Evolutionary conservation across 352 stramenopile species (phyloP).

Genomic region (Phytopythium kandeliae): DNA sequence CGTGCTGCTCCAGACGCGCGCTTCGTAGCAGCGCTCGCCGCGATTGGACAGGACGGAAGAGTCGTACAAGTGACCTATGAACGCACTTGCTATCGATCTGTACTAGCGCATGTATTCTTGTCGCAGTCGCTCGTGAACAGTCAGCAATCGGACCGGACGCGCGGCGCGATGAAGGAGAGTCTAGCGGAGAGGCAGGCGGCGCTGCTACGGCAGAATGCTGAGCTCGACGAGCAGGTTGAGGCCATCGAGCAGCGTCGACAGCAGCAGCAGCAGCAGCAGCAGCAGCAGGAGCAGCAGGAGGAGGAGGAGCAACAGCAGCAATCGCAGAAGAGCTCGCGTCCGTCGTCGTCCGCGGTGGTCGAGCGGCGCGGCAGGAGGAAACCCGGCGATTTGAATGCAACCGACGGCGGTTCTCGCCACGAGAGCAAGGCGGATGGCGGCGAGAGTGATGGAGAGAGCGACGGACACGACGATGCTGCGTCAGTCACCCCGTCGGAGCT

Average conservation of each 20-base stretch:
- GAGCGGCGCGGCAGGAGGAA: background rate
- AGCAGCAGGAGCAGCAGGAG: no score
- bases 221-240: slow-evolving; percentile 59
- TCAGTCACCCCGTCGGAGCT: background rate
- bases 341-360: slow-evolving; percentile 4
- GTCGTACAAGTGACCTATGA: background rate
- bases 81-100: background rate
- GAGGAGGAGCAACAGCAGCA: slow-evolving; percentile 2
- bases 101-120: slow-evolving; percentile 2
- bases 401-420: background rate
- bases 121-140: background rate
- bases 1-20: slow-evolving; percentile 21
- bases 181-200: slow-evolving; percentile 49
- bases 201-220: slow-evolving; percentile 53
- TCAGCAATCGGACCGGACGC: background rate
- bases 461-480: background rate
- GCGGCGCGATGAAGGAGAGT: slow-evolving; percentile 46
- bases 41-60: slow-evolving; percentile 9
- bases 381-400: background rate
- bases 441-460: background rate
- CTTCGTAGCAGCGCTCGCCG: background rate
- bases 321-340: background rate
- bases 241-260: slow-evolving; percentile 57
- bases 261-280: slow-evolving; percentile 20
- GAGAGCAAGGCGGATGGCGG: background rate